Evolutionary conservation across 2,329 filamentous ascomycete genomes (phyloP), one percentile per base, ranked within the genome.

Genomic region (Aspergillus tamarii): DNA sequence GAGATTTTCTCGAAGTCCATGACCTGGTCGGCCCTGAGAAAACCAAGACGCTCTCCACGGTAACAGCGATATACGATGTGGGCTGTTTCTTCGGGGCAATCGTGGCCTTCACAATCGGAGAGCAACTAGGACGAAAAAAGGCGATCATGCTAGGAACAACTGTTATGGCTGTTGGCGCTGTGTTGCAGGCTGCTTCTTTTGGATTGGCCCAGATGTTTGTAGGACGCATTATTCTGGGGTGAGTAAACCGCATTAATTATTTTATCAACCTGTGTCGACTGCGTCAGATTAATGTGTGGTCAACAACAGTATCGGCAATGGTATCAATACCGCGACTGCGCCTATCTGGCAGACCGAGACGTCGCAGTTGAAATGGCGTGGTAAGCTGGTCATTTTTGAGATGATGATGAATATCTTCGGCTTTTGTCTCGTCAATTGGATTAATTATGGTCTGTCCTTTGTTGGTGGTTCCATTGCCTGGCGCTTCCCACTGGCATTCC

Each of bases 41-140:
- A 28, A 59, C 45, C 28, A 48, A 16, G 23, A 16, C 45, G 4
- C 45, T 48, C 2, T 48, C 45, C 4, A 48, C 45, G 12, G 45
- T 48, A 0, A 48, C 45, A 16, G 45, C 45, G 11, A 48, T 48
- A 16, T 48, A 48, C 14, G 45, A 48, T 3, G 45, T 58, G 3
- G 56, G 56, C 6, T 58, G 56, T 26, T 48, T 58, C 28, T 23
- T 58, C 34, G 56, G 56, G 10, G 45, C 56, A 11, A 58, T 58
- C 14, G 41, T 50, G 16, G 56, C 46, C n/a, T 58, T 58, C 16
- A 32, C 46, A 12, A 50, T 58, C 43, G 43, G 56, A n/a, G 56
- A 58, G 19, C 43, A 43, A 21, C 23, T 58, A 3, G 56, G 56
- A 12, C 56, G 56, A 16, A 43, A 46, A 16, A 50, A 14, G n/a